Evolutionary conservation across 805 yeast species (phyloP), one percentile per base, ranked within the genome.

Genomic region (Martiniozyma abietophila): DNA sequence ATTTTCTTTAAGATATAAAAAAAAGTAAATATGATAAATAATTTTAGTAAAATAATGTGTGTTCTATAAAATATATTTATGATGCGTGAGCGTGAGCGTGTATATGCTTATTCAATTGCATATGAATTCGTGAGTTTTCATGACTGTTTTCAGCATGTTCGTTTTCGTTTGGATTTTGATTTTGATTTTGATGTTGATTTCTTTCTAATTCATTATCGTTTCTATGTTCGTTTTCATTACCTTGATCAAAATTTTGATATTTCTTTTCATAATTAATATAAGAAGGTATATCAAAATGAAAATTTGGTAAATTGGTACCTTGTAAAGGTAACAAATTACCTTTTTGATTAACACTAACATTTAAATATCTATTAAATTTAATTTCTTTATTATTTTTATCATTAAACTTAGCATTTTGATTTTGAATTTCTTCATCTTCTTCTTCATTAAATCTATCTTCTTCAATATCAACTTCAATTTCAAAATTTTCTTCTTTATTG

Each of bases 201-300:
- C n/a, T n/a, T n/a, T n/a, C n/a, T n/a, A n/a, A n/a, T n/a, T n/a
- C n/a, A n/a, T n/a, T n/a, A n/a, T n/a, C n/a, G n/a, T n/a, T n/a
- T n/a, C n/a, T n/a, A n/a, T n/a, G n/a, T n/a, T n/a, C n/a, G n/a
- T n/a, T n/a, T n/a, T n/a, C n/a, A n/a, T n/a, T n/a, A n/a, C n/a
- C n/a, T n/a, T n/a, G n/a, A 14, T 25, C 16, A 25, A 25, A 12
- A 14, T 25, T 24, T 18, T 7, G 16, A 19, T 20, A 9, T 9
- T 20, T 20, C 16, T 23, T 11, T 14, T 41, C 44, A 32, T 38
- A 45, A 27, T 43, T 41, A 10, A 44, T 28, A 25, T 43, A 73
- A 25, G 69, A 61, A 14, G 94, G 94, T 47, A 82, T 72, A 27
- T 82, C 88, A 42, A 81, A 60, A 54, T 82, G 94, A 69, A 83